Percentiles rank a stretch among this genome's conserved stretches.
Conservation (phyloP, 192 early-diverging fungal genomes). For the Backusella tuberculispora region DNA sequence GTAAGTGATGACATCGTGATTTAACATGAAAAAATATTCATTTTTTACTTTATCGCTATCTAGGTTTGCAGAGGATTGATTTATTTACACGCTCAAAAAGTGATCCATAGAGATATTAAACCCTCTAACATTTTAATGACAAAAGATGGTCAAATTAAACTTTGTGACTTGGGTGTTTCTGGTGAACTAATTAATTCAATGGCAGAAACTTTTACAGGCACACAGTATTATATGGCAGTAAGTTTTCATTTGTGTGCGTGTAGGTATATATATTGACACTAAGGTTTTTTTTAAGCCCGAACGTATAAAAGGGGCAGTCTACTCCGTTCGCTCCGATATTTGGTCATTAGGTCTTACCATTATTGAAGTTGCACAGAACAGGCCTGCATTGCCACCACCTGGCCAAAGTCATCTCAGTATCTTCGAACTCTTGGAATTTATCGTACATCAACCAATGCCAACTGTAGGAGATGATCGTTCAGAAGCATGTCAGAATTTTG, state of each 20-base stretch:
- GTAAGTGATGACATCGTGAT: conserved; percentile 38
- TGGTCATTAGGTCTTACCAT: conserved; percentile 96
- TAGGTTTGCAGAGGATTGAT: conserved; percentile 84
- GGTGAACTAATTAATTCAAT: conserved; percentile 85
- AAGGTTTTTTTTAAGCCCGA: conserved; percentile 69
- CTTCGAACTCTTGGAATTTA: conserved; percentile 94
- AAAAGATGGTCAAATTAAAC: conserved; percentile 86
- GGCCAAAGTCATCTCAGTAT: conserved; percentile 73
- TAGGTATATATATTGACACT: not conserved
- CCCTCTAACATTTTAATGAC: conserved; percentile 97
- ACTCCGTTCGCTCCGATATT: conserved; percentile 92
- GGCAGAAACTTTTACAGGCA: conserved; percentile 95
- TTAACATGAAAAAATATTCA: not conserved
- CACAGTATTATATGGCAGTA: conserved; percentile 94
- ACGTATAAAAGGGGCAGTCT: conserved; percentile 86
- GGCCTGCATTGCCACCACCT: conserved; percentile 88
- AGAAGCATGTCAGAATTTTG: conserved; percentile 66
- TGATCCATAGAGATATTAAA: conserved; percentile 98
- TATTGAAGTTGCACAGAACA: conserved; percentile 90
- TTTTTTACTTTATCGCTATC: conserved; percentile 16
- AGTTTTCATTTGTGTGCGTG: conserved; percentile 35
- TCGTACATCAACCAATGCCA: conserved; percentile 88
- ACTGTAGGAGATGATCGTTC: conserved; percentile 64
- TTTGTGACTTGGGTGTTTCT: conserved; percentile 97
- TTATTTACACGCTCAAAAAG: conserved; percentile 82